Evolutionary conservation across 257 asterid species (phyloP), one percentile per base, ranked within the genome.

Genomic region (Scutellaria galericulata): DNA sequence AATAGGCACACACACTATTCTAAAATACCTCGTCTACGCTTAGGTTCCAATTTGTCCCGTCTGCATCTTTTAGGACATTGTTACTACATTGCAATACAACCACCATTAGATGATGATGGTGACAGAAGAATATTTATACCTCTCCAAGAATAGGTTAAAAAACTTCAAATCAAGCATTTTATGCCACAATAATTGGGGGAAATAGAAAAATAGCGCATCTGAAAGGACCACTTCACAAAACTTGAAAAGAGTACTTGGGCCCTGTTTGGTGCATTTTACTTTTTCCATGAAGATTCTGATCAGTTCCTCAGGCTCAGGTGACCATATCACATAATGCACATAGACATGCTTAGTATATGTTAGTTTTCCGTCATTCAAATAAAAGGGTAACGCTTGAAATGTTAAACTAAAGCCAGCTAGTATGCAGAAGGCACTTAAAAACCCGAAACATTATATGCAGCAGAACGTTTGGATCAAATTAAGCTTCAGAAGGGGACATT

Each of bases 221-320:
- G 9, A 47, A 65, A 50, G 61, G 59, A 31, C 46, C 58, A 47
- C 46, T 46, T 27, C 0, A 4, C 45, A 66, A 48, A 66, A 31
- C 44, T 46, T 46, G 57, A 13, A 37, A 24, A 62, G 24, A n/a
- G 35, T 18, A 31, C 8, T 6, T 9, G 2, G 35, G 14, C 56
- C 40, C 72, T 31, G 31, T 50, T 66, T 66, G 62, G 72, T 37
- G 11, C 31, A 35, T 67, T 37, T 7, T n/a, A 3, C 40, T 64
- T 44, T 45, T 44, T 0, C 4, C 7, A 31, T 2, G 7, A 13
- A 40, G 35, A 58, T 58, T 58, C 8, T 7, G 2, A 39, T 61
- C 35, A 40, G 37, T 61, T 12, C 46, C 66, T 53, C 59, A 52
- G 40, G 31, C 7, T 42, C 2, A 42, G 46, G 46, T 42, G 9